Evolutionary conservation across 257 asterid species (phyloP), one percentile per base, ranked within the genome.

Genomic region (Solanum etuberosum): DNA sequence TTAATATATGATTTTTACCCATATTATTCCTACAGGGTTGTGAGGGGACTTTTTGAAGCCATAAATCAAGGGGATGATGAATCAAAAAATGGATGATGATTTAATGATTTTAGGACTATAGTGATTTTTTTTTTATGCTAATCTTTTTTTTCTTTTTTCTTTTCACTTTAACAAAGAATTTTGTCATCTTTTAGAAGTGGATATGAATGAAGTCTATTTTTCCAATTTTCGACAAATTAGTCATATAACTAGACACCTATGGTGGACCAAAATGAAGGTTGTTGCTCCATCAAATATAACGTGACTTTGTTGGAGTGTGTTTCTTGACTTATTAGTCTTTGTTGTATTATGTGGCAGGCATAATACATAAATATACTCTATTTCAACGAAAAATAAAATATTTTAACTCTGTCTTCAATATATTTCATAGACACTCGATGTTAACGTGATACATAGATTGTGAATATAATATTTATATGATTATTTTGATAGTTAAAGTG

Each of bases 1-100:
- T 11, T 48, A 16, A 27, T 65, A 27, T 23, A 67, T 78, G 6
- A 78, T 78, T 42, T 81, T 40, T 4, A 32, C 43, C 7, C n/a
- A 71, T 32, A 32, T 71, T 71, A 37, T 21, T 73, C 7, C 3
- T 61, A 74, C 77, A 95, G 99, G 93, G 95, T 95, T 57, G 94
- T 91, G 86, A 94, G 91, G 90, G n/a, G 86, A 94, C 93, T 42
- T 92, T 92, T 87, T 95, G 99, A 89, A 94, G 98, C 90, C 91
- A 93, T 51, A 96, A 94, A 76, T 40, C 35, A 40, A 38, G 59
- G 32, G 8, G 83, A 76, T 51, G 89, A 80, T 90, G 21, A 40
- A 42, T 25, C n/a, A 14, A 42, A 14, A 25, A 61, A 16, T 71
- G 88, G 37, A 37, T 23, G 32, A 37, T 74, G 51, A 74, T 32